Percentiles rank a stretch among this genome's conserved stretches.
Evolutionary conservation across 169 alveolate species (phyloP).

Genomic region (Eimeria acervulina): DNA sequence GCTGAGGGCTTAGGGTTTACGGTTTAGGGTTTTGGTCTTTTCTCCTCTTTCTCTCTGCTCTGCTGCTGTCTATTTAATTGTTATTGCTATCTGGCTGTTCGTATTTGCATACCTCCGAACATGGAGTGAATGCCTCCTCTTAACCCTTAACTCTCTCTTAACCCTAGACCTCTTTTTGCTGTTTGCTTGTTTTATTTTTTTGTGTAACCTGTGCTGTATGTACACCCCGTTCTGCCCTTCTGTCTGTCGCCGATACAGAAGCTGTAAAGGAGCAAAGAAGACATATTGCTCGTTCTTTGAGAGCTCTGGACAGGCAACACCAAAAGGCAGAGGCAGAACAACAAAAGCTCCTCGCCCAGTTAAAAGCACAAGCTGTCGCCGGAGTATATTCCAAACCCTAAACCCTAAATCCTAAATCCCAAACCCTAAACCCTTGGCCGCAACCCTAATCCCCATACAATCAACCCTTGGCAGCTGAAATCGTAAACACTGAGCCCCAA

Average conservation of each 20-base stretch:
- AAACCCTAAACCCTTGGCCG: neutral
- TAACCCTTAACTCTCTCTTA: no score
- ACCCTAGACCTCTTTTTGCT: no score
- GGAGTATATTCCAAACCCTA: neutral
- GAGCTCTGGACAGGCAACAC: constrained; percentile 26
- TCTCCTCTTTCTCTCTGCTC: no score
- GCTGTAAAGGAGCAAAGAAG: constrained; percentile 35
- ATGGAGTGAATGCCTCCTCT: no score
- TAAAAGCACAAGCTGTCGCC: neutral
- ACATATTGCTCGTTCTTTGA: neutral
- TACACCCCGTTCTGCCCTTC: no score
- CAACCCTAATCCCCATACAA: neutral
- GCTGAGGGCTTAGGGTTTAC: no score
- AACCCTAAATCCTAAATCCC: neutral
- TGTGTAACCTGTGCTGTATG: no score
- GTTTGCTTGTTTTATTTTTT: no score
- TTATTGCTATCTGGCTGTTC: no score
- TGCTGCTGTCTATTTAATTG: no score
- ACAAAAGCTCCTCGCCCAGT: neutral
- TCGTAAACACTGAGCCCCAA: neutral
- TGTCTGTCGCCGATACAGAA: neutral
- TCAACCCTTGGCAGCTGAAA: neutral
- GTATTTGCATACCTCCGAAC: no score
- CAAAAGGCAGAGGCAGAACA: constrained; percentile 31
- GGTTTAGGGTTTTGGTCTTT: no score